Evolutionary conservation across 2,329 filamentous ascomycete genomes (phyloP).

Genomic region (Alternaria ethzedia): DNA sequence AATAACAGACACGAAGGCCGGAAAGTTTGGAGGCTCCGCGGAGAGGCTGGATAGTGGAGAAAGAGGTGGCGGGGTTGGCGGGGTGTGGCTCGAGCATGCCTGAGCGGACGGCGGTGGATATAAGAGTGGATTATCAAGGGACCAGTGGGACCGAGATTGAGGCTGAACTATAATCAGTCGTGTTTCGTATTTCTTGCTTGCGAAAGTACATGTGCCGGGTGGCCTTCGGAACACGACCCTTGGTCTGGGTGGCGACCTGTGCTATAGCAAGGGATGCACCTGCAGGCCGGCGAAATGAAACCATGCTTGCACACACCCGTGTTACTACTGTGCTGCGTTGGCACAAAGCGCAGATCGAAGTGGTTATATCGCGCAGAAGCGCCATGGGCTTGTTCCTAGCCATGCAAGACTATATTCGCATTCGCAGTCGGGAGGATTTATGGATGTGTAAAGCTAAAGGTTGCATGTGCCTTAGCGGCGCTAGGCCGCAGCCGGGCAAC

Average conservation of each 20-base stretch:
- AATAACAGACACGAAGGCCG: slow-evolving; percentile 12
- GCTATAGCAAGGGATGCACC: not conserved
- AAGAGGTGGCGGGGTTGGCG: slow-evolving; percentile 20
- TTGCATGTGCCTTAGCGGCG: not conserved
- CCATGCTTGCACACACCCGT: not conserved
- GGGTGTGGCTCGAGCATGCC: slow-evolving; percentile 35
- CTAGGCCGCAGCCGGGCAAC: not conserved
- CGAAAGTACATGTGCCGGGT: not conserved
- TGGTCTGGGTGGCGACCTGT: not conserved
- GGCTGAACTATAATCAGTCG: not conserved
- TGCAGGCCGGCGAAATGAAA: not conserved
- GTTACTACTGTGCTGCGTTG: not conserved
- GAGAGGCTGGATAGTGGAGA: slow-evolving; percentile 24
- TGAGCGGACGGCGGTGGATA: slow-evolving; percentile 7
- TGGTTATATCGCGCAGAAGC: not conserved
- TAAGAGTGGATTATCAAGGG: not conserved
- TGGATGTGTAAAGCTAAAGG: not conserved
- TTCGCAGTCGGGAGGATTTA: not conserved
- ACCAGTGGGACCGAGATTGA: not conserved
- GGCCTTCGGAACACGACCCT: too few relatives aligned
- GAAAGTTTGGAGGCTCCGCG: slow-evolving; percentile 20
- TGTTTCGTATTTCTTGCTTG: not conserved
- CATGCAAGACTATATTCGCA: not conserved
- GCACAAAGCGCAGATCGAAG: not conserved
- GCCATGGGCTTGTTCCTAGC: not conserved